Percentiles rank a stretch among this genome's conserved stretches.
Evolutionary conservation across 75 land plant species (phyloP).

Genomic region (Pseudotsuga menziesii): DNA sequence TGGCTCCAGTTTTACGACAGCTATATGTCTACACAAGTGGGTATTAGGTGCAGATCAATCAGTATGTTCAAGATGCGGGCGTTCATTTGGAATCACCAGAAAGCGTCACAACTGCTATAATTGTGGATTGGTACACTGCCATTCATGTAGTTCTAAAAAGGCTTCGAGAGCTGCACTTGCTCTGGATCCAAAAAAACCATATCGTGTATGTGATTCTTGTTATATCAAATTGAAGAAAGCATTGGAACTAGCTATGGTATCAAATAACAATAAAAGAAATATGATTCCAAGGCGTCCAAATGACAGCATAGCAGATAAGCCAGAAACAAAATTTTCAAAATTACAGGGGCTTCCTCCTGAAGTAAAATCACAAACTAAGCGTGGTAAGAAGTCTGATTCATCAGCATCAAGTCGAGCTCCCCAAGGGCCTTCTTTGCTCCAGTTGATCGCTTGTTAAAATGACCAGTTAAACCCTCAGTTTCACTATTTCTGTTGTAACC

Average conservation of each 20-base stretch:
- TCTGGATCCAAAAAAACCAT: conserved; percentile 51
- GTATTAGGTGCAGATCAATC: conserved; percentile 52
- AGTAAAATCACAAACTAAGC: conserved; percentile 3
- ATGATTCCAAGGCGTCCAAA: conserved; percentile 30
- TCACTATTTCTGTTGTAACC: no score
- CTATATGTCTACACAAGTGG: conserved; percentile 57
- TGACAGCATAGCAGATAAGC: conserved; percentile 49
- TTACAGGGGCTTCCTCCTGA: conserved; percentile 10
- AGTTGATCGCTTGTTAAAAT: no score
- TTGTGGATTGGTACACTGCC: conserved; percentile 55
- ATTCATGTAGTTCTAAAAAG: conserved; percentile 58
- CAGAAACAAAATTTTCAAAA: conserved; percentile 37
- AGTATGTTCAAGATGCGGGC: conserved; percentile 51
- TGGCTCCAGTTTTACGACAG: conserved; percentile 56
- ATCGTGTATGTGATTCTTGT: conserved; percentile 72
- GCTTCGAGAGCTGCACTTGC: conserved; percentile 49
- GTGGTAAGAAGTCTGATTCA: conserved; percentile 9
- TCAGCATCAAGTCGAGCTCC: conserved; percentile 18
- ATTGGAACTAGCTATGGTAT: conserved; percentile 23
- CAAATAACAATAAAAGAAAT: conserved; percentile 22
- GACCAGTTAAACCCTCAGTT: no score
- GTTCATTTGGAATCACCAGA: conserved; percentile 60
- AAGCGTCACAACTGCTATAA: conserved; percentile 65
- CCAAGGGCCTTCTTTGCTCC: conserved; percentile 29
- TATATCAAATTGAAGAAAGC: conserved; percentile 45